A percentile compares a stretch with the other conserved stretches of the same genome.
Conservation (phyloP, 2,329 filamentous ascomycete genomes). For the Botryotinia calthae region DNA sequence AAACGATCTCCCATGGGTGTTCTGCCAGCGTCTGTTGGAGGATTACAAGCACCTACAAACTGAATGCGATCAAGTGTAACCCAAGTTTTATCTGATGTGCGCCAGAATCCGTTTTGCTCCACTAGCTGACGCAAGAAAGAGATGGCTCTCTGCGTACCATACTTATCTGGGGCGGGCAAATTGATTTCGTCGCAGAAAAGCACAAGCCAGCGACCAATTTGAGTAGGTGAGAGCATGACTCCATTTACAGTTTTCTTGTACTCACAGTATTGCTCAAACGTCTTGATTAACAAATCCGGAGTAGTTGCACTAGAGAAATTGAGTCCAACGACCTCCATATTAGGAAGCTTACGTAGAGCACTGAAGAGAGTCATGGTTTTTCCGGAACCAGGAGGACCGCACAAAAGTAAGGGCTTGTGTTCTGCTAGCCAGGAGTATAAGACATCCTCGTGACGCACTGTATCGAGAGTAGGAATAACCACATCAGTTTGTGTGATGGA, state of each 20-base stretch:
- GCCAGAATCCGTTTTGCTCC: conserved; percentile 99
- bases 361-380: conserved; percentile 99
- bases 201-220: conserved; percentile 96
- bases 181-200: conserved; percentile 99
- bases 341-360: conserved; percentile 90
- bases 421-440: conserved; percentile 99
- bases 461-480: conserved; percentile 96
- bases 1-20: conserved; percentile 92
- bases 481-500: conserved; percentile 97
- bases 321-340: conserved; percentile 98
- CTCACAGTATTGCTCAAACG: conserved; percentile 98
- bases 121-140: conserved; percentile 96
- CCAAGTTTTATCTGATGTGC: conserved; percentile 96
- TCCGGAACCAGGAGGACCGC: conserved; percentile 94
- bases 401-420: conserved; percentile 94
- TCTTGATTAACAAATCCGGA: conserved; percentile 96
- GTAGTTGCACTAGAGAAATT: conserved; percentile 99
- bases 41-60: conserved; percentile 98
- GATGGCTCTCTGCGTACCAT: conserved; percentile 95
- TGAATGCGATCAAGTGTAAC: conserved; percentile 97
- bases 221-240: conserved; percentile 90
- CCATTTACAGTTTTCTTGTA: conserved; percentile 98
- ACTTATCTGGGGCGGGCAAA: conserved; percentile 93
- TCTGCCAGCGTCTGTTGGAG: conserved; percentile 93
- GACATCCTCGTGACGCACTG: conserved; percentile 96